Conservation (phyloP, 1,284 basidiomycete species). For the Cryptococcus sp. region DNA sequence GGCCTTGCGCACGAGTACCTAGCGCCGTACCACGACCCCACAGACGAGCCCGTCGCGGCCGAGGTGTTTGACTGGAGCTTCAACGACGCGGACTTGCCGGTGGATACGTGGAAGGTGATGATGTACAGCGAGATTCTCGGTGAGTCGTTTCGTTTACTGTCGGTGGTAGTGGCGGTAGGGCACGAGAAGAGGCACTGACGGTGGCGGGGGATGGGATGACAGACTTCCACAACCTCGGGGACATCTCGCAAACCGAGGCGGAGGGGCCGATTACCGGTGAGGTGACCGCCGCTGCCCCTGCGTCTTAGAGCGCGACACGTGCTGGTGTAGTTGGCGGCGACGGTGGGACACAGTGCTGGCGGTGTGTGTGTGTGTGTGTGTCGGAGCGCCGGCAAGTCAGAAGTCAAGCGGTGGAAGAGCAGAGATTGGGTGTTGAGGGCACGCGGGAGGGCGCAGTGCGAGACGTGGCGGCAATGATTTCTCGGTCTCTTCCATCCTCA, state of each 20-base stretch:
- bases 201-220: not conserved
- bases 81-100: constrained; percentile 99
- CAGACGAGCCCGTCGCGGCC: constrained; percentile 89
- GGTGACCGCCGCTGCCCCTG: constrained; percentile 24
- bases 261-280: constrained; percentile 50
- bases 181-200: not conserved
- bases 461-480: too few relatives aligned
- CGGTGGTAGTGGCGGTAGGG: not conserved
- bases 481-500: too few relatives aligned
- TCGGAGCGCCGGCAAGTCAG: too few relatives aligned
- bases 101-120: constrained; percentile 99
- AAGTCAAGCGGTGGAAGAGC: too few relatives aligned
- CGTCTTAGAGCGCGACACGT: constrained; percentile 12
- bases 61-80: constrained; percentile 99
- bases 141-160: constrained; percentile 49
- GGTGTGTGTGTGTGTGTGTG: too few relatives aligned
- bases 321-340: too few relatives aligned
- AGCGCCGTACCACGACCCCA: constrained; percentile 96
- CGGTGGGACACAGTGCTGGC: too few relatives aligned
- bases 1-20: constrained; percentile 94
- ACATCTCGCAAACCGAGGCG: constrained; percentile 45
- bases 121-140: constrained; percentile 96
- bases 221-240: constrained; percentile 56
- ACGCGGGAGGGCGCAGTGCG: too few relatives aligned
- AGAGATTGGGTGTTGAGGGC: too few relatives aligned